Evolutionary conservation across 2,329 filamentous ascomycete genomes (phyloP), one percentile per base, ranked within the genome.

Genomic region (Teratosphaeriaceae sp.): DNA sequence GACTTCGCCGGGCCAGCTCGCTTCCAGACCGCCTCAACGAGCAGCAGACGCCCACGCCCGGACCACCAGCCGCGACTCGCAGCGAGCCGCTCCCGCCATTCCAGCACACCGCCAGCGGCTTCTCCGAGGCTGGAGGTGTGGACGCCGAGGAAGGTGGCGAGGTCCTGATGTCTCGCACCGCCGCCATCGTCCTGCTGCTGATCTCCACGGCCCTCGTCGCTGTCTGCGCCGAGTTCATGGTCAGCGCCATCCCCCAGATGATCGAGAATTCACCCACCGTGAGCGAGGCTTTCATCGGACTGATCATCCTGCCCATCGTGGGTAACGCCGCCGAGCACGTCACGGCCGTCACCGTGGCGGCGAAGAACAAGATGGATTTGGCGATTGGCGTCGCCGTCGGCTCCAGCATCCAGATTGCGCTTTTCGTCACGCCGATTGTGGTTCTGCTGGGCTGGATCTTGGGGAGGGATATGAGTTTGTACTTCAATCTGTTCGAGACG

Each of bases 361-460:
- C 82, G 54, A 88, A 88, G 71, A 86, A 88, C 65, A 89, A 89
- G 66, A 88, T 88, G 82, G 85, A 89, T 58, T 69, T 89, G 7
- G 82, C 85, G 2, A 88, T 89, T 50, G 85, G 84, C 58, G 84
- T 89, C 9, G 85, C 84, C 11, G 82, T 89, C 24, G 85, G 85
- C 21, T 85, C 80, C 9, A 85, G 81, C 54, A 89, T 90, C 65
- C 85, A 89, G 64, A 86, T 89, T 36, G 79, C 85, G 1, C 74
- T 89, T 20, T 88, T 89, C 61, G 74, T 89, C 39, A 87, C 86
- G 7, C 85, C 85, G 0, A 68, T 89, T 9, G 75, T 88, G 22
- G 82, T 88, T 44, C 75, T 89, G 27, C 78, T 89, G 26, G 85
- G 85, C 42, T 90, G 85, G 85, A 80, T 79, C 49, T 80, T 88